phyloP scores from a whole-genome alignment of 306 rosid species.

The Cucurbita maxima region DNA sequence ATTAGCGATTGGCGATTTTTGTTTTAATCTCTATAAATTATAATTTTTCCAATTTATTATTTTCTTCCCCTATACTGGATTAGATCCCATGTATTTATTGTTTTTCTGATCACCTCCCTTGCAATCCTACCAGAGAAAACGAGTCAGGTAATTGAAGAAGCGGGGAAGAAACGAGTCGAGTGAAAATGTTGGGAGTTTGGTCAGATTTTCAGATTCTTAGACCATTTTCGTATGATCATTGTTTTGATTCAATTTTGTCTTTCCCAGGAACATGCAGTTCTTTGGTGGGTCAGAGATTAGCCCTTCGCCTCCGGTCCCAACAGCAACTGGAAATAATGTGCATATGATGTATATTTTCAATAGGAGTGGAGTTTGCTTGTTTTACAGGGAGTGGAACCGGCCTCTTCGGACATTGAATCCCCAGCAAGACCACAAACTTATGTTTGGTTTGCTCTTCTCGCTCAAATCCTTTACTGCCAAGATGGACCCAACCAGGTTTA shows the following conservation, averaged over 20 bases:
- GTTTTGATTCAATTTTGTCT: neutral
- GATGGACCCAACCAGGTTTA: constrained; percentile 65
- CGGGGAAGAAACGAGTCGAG: neutral
- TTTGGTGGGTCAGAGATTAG: constrained; percentile 89
- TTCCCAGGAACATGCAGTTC: constrained; percentile 59
- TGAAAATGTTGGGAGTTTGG: neutral
- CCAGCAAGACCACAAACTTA: constrained; percentile 91
- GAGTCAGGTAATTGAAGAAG: neutral
- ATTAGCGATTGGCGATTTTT: no score
- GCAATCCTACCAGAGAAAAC: neutral
- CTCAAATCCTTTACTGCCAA: constrained; percentile 88
- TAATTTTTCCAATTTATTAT: neutral
- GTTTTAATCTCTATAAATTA: neutral
- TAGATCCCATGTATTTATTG: neutral
- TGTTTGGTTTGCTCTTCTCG: constrained; percentile 92
- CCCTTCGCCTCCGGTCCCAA: constrained; percentile 79
- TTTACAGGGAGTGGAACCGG: constrained; percentile 90
- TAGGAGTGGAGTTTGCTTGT: constrained; percentile 80
- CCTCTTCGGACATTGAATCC: constrained; percentile 67
- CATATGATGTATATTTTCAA: constrained; percentile 90
- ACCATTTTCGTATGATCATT: neutral
- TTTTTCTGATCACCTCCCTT: neutral
- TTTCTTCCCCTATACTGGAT: neutral
- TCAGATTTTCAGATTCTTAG: neutral
- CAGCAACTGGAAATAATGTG: constrained; percentile 78